Evolutionary conservation across 495 filamentous ascomycete genomes (phyloP).

Genomic region (Annulohypoxylon maeteangense): DNA sequence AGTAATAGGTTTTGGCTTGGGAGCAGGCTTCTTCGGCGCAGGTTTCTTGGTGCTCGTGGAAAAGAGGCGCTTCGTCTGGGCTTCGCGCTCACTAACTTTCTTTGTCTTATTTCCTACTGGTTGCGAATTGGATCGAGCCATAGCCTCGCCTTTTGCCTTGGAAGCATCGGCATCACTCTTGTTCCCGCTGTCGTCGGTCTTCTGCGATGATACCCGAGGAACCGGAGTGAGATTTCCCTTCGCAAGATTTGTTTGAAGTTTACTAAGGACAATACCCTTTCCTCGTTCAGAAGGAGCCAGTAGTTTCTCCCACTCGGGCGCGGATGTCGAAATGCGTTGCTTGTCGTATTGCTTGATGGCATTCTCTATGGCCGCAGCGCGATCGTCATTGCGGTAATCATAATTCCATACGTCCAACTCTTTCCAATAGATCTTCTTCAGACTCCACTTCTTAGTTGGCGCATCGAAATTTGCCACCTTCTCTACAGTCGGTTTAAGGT

Average conservation of each 20-base stretch:
- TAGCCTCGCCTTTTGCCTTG: constrained; percentile 62
- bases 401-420: constrained; percentile 87
- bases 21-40: constrained; percentile 59
- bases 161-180: constrained; percentile 67
- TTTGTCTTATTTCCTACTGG: constrained; percentile 63
- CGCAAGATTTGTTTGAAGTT: constrained; percentile 70
- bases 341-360: constrained; percentile 86
- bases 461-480: constrained; percentile 67
- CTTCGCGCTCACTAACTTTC: constrained; percentile 69
- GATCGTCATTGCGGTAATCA: constrained; percentile 73
- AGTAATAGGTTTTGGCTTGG: constrained; percentile 49
- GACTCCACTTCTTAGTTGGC: constrained; percentile 69
- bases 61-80: constrained; percentile 69
- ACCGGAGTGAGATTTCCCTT: constrained; percentile 67
- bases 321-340: constrained; percentile 74
- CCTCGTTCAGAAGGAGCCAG: constrained; percentile 78
- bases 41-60: constrained; percentile 54
- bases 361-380: constrained; percentile 82
- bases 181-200: constrained; percentile 62
- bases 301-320: constrained; percentile 83
- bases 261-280: constrained; percentile 83
- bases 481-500: constrained; percentile 65
- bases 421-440: constrained; percentile 78
- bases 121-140: constrained; percentile 65
- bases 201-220: constrained; percentile 68